These are phyloP conservation scores for Amanita exitialis DNA, from an alignment of 768 basidiomycete genomes.

Conservation along the genomic window DNA sequence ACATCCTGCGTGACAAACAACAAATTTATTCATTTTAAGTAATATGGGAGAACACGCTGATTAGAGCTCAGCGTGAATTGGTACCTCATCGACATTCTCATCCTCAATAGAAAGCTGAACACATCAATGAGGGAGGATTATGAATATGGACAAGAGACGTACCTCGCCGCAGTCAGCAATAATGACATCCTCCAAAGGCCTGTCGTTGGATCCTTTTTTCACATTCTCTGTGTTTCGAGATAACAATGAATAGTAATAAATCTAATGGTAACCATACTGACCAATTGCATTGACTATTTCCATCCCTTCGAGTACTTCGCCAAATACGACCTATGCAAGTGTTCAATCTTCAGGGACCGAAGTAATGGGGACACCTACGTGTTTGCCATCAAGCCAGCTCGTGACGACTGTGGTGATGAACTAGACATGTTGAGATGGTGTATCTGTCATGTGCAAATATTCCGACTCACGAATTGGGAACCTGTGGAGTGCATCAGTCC, in stretches of 20 bases:
- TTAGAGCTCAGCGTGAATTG: conserved; percentile 89
- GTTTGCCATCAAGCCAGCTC: conserved; percentile 85
- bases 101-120: conserved; percentile 46
- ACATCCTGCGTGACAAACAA: conserved; percentile 39
- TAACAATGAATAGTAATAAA: not conserved
- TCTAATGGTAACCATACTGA: conserved; percentile 19
- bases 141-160: conserved; percentile 9
- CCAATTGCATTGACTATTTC: conserved; percentile 73
- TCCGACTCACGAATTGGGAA: conserved; percentile 69
- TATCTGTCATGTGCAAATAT: not conserved
- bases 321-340: conserved; percentile 72
- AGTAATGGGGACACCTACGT: conserved; percentile 35
- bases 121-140: conserved; percentile 1
- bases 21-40: conserved; percentile 43
- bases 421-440: conserved; percentile 27
- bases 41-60: conserved; percentile 25
- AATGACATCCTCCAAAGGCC: conserved; percentile 64
- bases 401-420: conserved; percentile 90
- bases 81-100: conserved; percentile 79
- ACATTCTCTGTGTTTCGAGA: conserved; percentile 51
- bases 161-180: conserved; percentile 91
- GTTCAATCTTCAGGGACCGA: not conserved
- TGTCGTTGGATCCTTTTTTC: conserved; percentile 59
- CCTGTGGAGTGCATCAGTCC: conserved; percentile 29
- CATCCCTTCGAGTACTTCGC: conserved; percentile 88